Conservation (phyloP, 805 yeast species). For the Starmerella floricola region DNA sequence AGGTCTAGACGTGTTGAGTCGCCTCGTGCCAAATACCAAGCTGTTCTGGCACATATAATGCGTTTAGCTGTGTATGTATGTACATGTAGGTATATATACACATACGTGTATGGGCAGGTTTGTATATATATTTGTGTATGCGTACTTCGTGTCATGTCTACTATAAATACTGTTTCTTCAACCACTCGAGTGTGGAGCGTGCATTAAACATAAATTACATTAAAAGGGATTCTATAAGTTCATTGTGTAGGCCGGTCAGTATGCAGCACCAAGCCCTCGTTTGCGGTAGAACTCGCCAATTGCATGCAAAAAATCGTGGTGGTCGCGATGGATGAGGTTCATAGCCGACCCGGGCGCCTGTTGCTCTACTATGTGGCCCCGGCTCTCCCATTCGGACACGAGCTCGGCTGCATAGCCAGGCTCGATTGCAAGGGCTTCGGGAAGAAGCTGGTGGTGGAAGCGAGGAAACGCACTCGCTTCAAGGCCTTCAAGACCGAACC, state of each 20-base stretch:
- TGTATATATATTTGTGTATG: background rate
- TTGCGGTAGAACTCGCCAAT: constrained; percentile 89
- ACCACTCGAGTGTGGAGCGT: background rate
- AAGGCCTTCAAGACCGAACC: constrained; percentile 45
- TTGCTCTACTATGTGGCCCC: constrained; percentile 41
- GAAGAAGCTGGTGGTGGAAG: constrained; percentile 79
- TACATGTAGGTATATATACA: too few relatives aligned
- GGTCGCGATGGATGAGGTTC: constrained; percentile 39
- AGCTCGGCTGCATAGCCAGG: constrained; percentile 32
- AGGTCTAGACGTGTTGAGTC: too few relatives aligned
- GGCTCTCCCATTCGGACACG: constrained; percentile 28
- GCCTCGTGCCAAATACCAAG: too few relatives aligned
- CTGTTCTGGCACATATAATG: too few relatives aligned
- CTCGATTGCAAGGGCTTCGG: constrained; percentile 56
- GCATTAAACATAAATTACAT: background rate
- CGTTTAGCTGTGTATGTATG: too few relatives aligned
- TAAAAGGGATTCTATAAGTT: background rate
- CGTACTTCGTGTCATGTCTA: background rate
- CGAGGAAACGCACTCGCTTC: constrained; percentile 71
- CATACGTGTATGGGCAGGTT: too few relatives aligned
- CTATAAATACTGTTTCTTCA: background rate
- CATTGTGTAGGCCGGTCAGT: too few relatives aligned
- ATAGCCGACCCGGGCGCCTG: constrained; percentile 42
- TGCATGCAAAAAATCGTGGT: constrained; percentile 44
- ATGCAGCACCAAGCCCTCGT: constrained; percentile 60